Percentiles rank a stretch among this genome's conserved stretches.
Evolutionary conservation across 306 rosid genomes (phyloP).

Genomic region (Canavalia gladiata): DNA sequence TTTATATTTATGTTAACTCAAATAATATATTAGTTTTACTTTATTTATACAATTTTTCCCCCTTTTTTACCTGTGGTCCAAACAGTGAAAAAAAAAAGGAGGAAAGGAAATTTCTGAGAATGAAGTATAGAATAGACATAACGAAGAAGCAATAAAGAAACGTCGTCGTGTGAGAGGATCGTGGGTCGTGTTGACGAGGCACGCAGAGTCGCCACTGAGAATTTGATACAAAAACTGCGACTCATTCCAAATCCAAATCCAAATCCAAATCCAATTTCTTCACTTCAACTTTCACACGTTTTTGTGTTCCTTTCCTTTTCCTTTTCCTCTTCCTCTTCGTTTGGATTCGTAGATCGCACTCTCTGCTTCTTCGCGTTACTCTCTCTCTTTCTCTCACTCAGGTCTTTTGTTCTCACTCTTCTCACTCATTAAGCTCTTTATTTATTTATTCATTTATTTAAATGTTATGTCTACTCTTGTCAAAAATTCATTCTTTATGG

Average conservation of each 20-base stretch:
- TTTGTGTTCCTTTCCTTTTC: too few species aligned
- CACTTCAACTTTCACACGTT: not conserved
- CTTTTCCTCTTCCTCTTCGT: not conserved
- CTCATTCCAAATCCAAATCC: not conserved
- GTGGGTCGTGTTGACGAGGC: constrained; percentile 32
- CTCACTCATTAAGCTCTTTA: not conserved
- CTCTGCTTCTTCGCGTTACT: not conserved
- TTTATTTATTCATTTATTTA: too few species aligned
- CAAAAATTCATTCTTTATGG: constrained; percentile 33
- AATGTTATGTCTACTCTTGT: not conserved
- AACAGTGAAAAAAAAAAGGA: too few species aligned
- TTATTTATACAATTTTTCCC: too few species aligned
- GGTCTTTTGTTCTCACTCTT: constrained; percentile 27
- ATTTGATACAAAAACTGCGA: constrained; percentile 25
- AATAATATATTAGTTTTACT: too few species aligned
- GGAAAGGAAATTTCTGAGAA: too few species aligned
- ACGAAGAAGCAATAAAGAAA: not conserved
- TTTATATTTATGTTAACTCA: too few species aligned
- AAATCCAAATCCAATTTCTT: not conserved
- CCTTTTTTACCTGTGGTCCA: too few species aligned
- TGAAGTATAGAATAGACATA: too few species aligned
- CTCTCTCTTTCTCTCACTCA: constrained; percentile 1
- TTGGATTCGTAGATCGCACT: not conserved
- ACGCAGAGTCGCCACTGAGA: constrained; percentile 38
- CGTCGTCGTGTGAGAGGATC: constrained; percentile 42